phyloP scores from a whole-genome alignment of 805 yeast genomes.

The Metschnikowia picachoensis region DNA sequence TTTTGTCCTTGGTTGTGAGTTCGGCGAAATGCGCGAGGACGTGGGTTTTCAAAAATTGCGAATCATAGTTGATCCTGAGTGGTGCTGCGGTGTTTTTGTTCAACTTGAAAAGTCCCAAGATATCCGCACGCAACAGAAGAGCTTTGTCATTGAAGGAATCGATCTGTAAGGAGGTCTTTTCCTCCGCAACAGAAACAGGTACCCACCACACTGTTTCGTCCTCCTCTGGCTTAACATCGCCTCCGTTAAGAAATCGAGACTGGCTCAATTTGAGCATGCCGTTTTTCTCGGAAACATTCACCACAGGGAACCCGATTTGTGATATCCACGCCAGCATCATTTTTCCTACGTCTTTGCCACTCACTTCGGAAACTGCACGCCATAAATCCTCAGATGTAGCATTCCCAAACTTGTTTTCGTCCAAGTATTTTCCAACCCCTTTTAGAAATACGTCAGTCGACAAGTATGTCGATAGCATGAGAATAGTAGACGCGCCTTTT shows the following conservation, averaged over 20 bases:
- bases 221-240: conserved; percentile 57
- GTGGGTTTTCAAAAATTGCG: conserved; percentile 35
- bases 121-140: not conserved
- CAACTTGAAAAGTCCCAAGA: conserved; percentile 37
- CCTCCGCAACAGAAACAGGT: conserved; percentile 37
- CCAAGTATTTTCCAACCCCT: conserved; percentile 70
- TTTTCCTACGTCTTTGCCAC: conserved; percentile 55
- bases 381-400: conserved; percentile 75
- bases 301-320: conserved; percentile 68
- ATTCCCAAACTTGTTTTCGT: conserved; percentile 60
- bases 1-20: conserved; percentile 45
- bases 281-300: conserved; percentile 43
- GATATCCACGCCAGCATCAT: conserved; percentile 72
- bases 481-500: conserved; percentile 75
- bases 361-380: conserved; percentile 58
- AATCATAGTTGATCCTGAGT: conserved; percentile 52
- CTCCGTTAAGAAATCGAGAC: conserved; percentile 59
- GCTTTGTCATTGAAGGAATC: conserved; percentile 25
- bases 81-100: conserved; percentile 51
- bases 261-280: conserved; percentile 44
- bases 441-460: conserved; percentile 66
- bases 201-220: conserved; percentile 58
- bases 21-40: conserved; percentile 35
- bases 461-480: conserved; percentile 70
- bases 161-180: conserved; percentile 1